Base-by-base conservation (phyloP, 179 eudicot species). In the Actinidia arguta region DNA sequence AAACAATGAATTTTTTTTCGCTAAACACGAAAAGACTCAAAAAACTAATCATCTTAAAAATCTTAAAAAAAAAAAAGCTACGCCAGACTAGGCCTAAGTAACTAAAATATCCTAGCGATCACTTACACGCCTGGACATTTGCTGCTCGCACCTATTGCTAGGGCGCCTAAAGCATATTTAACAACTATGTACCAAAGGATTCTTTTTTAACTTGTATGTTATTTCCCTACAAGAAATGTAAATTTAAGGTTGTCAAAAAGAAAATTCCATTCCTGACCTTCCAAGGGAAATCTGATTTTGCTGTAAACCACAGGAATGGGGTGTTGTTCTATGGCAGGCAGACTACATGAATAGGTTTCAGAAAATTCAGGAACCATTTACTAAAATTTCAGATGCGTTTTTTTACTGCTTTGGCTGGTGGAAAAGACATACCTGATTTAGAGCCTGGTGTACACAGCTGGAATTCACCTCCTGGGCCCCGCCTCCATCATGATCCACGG, bases 391-490 rank as follows among this genome's bases (percentile, higher is more conserved):
- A 71, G 75, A 47, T 46, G 31, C 54, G 18, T 6, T 18, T 71
- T 47, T 17, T 20, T 69, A 36, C 73, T 69, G 13, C 18, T 8
- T 27, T 42, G 12, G 48, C 48, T 63, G 36, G 61, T 52, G 46
- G 12, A 18, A 54, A 7, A 39, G 51, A 52, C 10, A 42, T 6
- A 61, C 47, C 73, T 78, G 72, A 62, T 62, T 63, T 78, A 52
- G 47, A 63, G 58, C 73, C 73, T 63, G 72, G 81, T 12, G 17
- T 48, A 47, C 47, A 64, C 54, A 9, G 59, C 73, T 78, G 55
- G 59, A 78, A 63, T 64, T 70, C n/a, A 31, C 27, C 39, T 22
- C 47, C 72, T 55, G 61, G 36, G 6, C 7, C 13, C 47, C 24
- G 58, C 50, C 47, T 36, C 36, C 69, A 5, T 4, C 51, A 22